phyloP scores from a whole-genome alignment of 176 grass and related monocot genomes.

The Musa troglodytarum region DNA sequence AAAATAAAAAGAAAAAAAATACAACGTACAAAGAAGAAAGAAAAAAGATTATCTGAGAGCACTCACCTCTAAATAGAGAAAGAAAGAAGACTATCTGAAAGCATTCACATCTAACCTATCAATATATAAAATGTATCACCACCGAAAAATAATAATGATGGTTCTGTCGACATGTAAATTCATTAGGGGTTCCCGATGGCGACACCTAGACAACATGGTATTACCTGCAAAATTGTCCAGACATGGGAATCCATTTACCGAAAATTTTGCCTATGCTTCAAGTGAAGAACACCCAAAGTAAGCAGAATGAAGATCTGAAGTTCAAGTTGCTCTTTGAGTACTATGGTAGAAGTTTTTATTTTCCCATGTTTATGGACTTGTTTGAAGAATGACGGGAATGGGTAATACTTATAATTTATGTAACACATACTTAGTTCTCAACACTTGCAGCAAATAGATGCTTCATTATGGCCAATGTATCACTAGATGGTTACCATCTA shows the following conservation, averaged over 20 bases:
- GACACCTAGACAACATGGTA: neutral
- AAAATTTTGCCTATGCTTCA: neutral
- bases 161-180: neutral
- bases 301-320: neutral
- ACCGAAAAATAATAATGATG: too few relatives aligned
- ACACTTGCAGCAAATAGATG: neutral
- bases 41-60: neutral
- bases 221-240: neutral
- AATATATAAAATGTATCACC: too few relatives aligned
- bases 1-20: too few relatives aligned
- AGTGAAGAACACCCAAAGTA: neutral
- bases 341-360: too few relatives aligned
- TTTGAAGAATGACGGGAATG: too few relatives aligned
- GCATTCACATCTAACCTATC: neutral
- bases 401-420: too few relatives aligned
- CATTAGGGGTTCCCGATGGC: neutral
- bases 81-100: neutral
- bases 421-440: too few relatives aligned
- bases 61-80: neutral
- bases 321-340: neutral
- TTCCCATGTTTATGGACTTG: too few relatives aligned
- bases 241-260: neutral
- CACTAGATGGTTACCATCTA: too few relatives aligned
- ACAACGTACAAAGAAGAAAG: neutral
- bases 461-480: neutral